Base-by-base conservation (phyloP, 148 eudicot genomes). In the Chenopodium suecicum region DNA sequence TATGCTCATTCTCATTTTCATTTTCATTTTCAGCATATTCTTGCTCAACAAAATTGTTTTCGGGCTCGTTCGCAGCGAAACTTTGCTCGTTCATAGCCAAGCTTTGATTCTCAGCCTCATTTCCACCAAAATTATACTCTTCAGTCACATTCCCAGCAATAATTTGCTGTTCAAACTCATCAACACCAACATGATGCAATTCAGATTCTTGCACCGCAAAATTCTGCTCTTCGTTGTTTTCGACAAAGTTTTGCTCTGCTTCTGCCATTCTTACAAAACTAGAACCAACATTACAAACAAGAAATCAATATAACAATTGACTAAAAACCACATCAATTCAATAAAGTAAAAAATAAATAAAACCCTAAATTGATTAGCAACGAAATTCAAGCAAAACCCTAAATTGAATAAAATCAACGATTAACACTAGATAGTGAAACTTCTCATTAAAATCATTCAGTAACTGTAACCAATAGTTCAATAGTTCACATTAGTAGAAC, bases 211-310 rank as follows among this genome's bases (percentile, higher is more conserved):
- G 86, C 10, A 84, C 12, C 6, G 81, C 14, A 74, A 81, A 83
- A 74, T 63, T 34, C 20, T 85, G 85, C 41, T 77, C 80, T 82
- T 85, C 89, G 56, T 86, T 79, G 74, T 83, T 82, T 76, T 81
- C 88, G 19, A 37, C 82, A 64, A 88, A 88, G 50, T 66, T 82
- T 44, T 83, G 88, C 84, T 86, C 91, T 48, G 76, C n/a, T 62
- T 91, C 90, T 80, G 91, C 88, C 93, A 91, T 91, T 75, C 76
- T 62, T 66, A 71, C 78, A 75, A 75, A 63, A 52, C 60, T 67
- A 64, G 1, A 65, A 64, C 11, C 54, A 47, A 72, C 13, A 73
- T 64, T 14, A 25, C 20, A 70, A 48, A 48, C 12, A 4, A 16
- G 17, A 13, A 32, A 70, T 2, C 9, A 22, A 63, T 25, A 4